Base-by-base conservation (phyloP, 495 filamentous ascomycete species). In the Aspergillus conjunctus region DNA sequence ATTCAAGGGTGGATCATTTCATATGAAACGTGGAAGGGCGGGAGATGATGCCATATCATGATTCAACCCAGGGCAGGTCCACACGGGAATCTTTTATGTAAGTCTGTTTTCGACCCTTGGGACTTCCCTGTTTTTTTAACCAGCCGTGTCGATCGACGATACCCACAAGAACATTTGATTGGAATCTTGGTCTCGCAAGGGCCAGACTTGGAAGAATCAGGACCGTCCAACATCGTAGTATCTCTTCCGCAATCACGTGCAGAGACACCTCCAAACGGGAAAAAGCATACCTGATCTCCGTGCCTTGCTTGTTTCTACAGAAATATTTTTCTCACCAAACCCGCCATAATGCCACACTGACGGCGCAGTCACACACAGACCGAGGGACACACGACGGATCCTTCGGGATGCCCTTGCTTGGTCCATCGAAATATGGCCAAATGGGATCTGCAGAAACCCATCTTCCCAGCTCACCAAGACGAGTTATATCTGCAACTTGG, bases 1-100 rank as follows among this genome's bases (percentile, higher is more conserved):
- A n/a, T 51, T 20, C 12, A 5, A 30, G 20, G 26, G 49, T 51
- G 49, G 49, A 32, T 20, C 26, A 7, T 32, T 51, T n/a, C 15
- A 31, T 32, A 30, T 32, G 14, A 32, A 30, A 51, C 21, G 20
- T 22, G 44, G 20, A 48, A 20, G 44, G 6, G 44, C 18, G 44
- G 17, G n/a, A 18, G 14, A 31, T 51, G 49, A 32, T 32, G 14
- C 21, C 26, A 51, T 51, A 30, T 21, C 1, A 32, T 51, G 21
- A 51, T 51, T 32, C 49, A 51, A 20, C 3, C 18, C 20, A 8
- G 37, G 18, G 17, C 44, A 9, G 44, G 44, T 48, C 44, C 44
- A 48, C 49, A 11, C 49, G n/a, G 21, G 49, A 51, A 18, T 14
- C 4, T 48, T 48, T 48, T 48, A 48, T 21, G 44, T 48, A 48